Evolutionary conservation across 2,329 filamentous ascomycete species (phyloP).

Genomic region (Ophiobolus disseminans): DNA sequence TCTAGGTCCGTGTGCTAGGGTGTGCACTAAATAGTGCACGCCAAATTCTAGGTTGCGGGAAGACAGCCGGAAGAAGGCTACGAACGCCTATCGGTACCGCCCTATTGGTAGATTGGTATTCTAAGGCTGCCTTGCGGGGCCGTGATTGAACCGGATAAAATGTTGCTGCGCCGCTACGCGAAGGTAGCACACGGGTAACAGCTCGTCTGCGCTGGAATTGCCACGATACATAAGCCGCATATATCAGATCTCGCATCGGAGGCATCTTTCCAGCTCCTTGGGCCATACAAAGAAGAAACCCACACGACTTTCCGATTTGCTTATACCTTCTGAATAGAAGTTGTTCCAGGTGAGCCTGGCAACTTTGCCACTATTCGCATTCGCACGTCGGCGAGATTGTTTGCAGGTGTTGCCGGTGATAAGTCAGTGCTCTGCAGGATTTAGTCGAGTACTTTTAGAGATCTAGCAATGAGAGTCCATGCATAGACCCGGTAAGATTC

Average conservation of each 20-base stretch:
- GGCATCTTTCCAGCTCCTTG: background rate
- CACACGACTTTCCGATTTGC: no score
- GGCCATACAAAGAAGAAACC: no score
- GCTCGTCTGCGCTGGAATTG: background rate
- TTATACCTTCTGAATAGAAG: no score
- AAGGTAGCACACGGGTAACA: background rate
- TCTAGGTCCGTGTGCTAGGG: background rate
- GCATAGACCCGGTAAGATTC: slow-evolving; percentile 6
- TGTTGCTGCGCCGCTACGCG: background rate
- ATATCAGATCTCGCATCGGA: background rate
- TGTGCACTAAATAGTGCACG: background rate
- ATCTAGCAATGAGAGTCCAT: background rate
- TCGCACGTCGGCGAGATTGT: background rate
- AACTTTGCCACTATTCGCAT: background rate
- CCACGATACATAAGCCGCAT: background rate
- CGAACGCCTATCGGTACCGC: slow-evolving; percentile 1
- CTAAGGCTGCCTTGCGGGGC: slow-evolving; percentile 1
- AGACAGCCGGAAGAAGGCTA: background rate
- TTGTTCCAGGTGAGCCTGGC: background rate
- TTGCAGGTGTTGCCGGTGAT: background rate
- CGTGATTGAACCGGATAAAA: slow-evolving; percentile 4
- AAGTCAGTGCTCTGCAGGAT: slow-evolving; percentile 1
- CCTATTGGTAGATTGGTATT: background rate
- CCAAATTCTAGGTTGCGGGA: background rate
- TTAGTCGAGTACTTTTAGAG: background rate